Conservation (phyloP, 2,329 filamentous ascomycete species). For the Rhytidhysteron rufulum region DNA sequence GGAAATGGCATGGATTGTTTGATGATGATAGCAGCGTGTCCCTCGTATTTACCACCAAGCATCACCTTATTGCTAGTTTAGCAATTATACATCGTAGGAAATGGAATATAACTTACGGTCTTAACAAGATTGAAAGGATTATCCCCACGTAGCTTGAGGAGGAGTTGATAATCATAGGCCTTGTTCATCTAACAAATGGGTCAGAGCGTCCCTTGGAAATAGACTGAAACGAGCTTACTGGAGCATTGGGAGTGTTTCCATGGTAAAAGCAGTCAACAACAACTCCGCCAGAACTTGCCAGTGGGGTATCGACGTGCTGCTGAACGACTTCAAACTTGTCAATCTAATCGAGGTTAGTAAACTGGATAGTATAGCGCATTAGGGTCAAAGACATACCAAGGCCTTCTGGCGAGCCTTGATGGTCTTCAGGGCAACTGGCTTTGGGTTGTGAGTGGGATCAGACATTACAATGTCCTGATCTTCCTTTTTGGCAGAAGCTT, state of each 20-base stretch:
- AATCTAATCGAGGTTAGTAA: not conserved
- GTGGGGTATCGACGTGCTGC: conserved; percentile 2
- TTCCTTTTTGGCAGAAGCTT: too few relatives aligned
- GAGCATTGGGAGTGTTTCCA: not conserved
- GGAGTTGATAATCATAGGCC: conserved; percentile 17
- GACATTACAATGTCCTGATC: too few relatives aligned
- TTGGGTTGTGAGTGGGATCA: too few relatives aligned
- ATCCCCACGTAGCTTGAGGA: conserved; percentile 25
- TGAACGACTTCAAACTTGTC: conserved; percentile 8
- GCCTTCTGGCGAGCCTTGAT: conserved; percentile 6
- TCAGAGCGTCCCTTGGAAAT: too few relatives aligned
- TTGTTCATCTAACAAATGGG: conserved; percentile 14
- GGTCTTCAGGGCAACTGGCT: not conserved
- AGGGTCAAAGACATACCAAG: not conserved
- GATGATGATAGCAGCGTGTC: conserved; percentile 32
- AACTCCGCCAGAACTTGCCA: conserved; percentile 6
- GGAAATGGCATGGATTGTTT: conserved; percentile 29
- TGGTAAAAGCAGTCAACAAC: conserved; percentile 7
- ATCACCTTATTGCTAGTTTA: conserved; percentile 13
- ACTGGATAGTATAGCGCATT: not conserved
- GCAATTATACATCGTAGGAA: not conserved
- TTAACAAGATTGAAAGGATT: conserved; percentile 27
- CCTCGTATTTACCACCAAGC: conserved; percentile 26
- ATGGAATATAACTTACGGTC: conserved; percentile 18
- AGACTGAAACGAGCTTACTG: too few relatives aligned